Conservation (phyloP, 306 rosid species). For the Purshia tridentata region DNA sequence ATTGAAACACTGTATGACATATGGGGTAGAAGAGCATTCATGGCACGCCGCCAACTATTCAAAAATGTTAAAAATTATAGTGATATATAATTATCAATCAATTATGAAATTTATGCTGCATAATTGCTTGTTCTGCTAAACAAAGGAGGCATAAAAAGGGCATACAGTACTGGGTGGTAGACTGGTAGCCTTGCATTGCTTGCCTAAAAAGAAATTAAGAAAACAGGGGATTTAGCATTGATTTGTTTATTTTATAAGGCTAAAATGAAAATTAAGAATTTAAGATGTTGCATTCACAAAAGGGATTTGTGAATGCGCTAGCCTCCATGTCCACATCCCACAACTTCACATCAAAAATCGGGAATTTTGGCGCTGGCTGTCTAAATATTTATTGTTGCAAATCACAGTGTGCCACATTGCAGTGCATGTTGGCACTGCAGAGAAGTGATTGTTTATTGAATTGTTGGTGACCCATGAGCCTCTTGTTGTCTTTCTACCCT, state of each 20-base stretch:
- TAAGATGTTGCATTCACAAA: neutral
- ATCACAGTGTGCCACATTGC: conserved; percentile 16
- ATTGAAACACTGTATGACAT: neutral
- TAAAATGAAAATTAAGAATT: neutral
- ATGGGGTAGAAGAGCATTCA: conserved; percentile 43
- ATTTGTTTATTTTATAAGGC: neutral
- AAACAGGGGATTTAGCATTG: neutral
- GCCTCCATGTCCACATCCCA: conserved; percentile 23
- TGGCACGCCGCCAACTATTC: conserved; percentile 64
- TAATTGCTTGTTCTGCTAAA: conserved; percentile 11
- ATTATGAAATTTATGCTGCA: conserved; percentile 11
- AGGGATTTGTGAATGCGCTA: conserved; percentile 31
- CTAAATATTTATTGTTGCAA: conserved; percentile 14
- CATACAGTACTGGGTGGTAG: too few species aligned
- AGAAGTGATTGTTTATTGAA: too few species aligned
- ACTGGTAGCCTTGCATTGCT: too few species aligned
- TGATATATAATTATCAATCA: too few species aligned
- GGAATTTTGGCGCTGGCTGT: conserved; percentile 48
- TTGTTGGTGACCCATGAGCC: too few species aligned
- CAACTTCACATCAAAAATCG: conserved; percentile 21
- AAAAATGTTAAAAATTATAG: neutral
- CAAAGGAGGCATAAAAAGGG: neutral
- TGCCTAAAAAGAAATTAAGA: too few species aligned
- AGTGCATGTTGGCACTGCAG: neutral
- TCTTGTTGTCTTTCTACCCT: too few species aligned